Percentiles rank a stretch among this genome's conserved stretches.
phyloP scores from a whole-genome alignment of 768 basidiomycete species.

The Tylopilus plumbeoviolaceoides region DNA sequence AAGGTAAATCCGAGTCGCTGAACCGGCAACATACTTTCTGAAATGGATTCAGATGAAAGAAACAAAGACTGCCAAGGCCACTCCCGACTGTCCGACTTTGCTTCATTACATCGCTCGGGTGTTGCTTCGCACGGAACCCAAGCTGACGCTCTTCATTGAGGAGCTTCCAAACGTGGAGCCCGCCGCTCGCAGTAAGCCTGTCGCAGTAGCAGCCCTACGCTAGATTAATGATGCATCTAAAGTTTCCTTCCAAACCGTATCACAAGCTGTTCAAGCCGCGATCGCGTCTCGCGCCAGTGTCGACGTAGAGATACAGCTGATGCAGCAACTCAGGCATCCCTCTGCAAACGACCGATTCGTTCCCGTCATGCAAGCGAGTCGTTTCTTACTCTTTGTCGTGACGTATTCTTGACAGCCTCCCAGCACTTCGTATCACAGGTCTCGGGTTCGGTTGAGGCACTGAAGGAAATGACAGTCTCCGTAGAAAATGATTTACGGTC shows the following conservation, averaged over 20 bases:
- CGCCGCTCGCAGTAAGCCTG: conserved; percentile 64
- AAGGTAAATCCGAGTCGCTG: conserved; percentile 50
- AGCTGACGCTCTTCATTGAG: conserved; percentile 66
- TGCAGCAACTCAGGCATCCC: conserved; percentile 31
- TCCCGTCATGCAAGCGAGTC: conserved; percentile 61
- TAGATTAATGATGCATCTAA: neutral
- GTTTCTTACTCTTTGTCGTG: neutral
- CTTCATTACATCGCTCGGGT: conserved; percentile 84
- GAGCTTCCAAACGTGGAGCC: conserved; percentile 80
- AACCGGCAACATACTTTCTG: neutral
- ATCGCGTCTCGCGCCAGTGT: conserved; percentile 54
- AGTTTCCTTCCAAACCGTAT: conserved; percentile 74
- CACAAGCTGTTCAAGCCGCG: conserved; percentile 56
- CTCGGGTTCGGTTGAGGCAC: conserved; percentile 52
- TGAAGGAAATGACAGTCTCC: conserved; percentile 54
- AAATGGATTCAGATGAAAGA: conserved; percentile 63
- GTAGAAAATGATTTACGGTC: conserved; percentile 59
- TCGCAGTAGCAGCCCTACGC: neutral
- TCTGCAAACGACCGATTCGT: conserved; percentile 58
- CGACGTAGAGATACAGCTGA: conserved; percentile 48
- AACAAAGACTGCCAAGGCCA: conserved; percentile 69
- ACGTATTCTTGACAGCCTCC: neutral
- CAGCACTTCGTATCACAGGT: conserved; percentile 36
- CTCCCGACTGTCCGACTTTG: conserved; percentile 76
- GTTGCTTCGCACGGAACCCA: conserved; percentile 62